phyloP scores from a whole-genome alignment of 2,329 filamentous ascomycete species.

The Ampelomyces quisqualis region DNA sequence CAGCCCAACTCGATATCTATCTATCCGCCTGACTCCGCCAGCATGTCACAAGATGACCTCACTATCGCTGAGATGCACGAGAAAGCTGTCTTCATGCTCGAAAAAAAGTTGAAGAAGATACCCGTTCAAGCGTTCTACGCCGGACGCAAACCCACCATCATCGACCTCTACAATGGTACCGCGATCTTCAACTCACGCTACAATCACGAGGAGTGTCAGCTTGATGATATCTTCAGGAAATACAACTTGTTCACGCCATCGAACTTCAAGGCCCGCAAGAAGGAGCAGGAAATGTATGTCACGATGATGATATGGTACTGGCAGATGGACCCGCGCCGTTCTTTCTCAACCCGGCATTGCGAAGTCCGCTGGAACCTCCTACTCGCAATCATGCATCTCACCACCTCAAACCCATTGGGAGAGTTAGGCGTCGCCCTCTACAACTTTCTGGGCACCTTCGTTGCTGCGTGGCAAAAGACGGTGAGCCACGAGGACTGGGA shows the following conservation, averaged over 20 bases:
- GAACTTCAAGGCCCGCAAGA: constrained; percentile 4
- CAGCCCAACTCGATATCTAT: no score
- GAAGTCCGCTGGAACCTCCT: constrained; percentile 4
- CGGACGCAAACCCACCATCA: background rate
- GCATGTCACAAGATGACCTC: background rate
- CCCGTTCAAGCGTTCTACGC: background rate
- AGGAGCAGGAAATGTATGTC: constrained; percentile 1
- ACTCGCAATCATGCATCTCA: no score
- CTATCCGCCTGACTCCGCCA: no score
- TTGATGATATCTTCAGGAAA: background rate
- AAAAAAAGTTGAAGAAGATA: background rate
- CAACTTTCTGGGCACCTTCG: no score
- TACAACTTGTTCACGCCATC: constrained; percentile 1
- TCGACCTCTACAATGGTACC: background rate
- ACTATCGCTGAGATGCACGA: background rate
- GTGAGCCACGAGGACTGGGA: no score
- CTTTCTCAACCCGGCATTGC: constrained; percentile 2
- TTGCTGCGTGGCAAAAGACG: no score
- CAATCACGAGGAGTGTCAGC: background rate
- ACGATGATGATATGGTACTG: constrained; percentile 5
- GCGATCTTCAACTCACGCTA: background rate
- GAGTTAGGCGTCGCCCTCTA: no score
- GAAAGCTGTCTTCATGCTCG: background rate
- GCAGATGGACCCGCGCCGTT: constrained; percentile 6
- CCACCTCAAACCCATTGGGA: no score